Evolutionary conservation across 495 filamentous ascomycete genomes (phyloP).

Genomic region (Xylaria castorea): DNA sequence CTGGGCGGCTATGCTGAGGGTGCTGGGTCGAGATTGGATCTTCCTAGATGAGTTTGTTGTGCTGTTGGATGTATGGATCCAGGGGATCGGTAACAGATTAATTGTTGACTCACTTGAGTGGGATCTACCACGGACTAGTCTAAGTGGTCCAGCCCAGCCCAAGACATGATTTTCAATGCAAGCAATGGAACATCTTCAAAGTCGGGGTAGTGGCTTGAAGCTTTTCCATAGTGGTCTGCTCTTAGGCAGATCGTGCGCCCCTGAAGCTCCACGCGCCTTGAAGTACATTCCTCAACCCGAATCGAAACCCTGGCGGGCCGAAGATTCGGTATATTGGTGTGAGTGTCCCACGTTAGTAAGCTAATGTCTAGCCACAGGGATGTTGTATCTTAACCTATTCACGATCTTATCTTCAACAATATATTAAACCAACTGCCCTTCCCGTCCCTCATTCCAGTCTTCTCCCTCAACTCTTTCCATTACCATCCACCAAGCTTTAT

Average conservation of each 20-base stretch:
- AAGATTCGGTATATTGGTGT: conserved; percentile 41
- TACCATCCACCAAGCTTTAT: background rate
- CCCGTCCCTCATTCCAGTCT: conserved; percentile 30
- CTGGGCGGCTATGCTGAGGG: background rate
- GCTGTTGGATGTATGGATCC: conserved; percentile 15
- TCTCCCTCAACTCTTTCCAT: conserved; percentile 25
- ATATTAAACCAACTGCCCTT: conserved; percentile 34
- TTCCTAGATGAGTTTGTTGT: conserved; percentile 3
- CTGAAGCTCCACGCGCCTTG: conserved; percentile 36
- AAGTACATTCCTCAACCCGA: conserved; percentile 40
- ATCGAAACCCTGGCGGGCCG: conserved; percentile 40
- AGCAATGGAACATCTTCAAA: conserved; percentile 36
- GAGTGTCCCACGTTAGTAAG: conserved; percentile 35
- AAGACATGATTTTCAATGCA: conserved; percentile 29
- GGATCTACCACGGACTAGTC: conserved; percentile 25
- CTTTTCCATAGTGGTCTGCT: conserved; percentile 23
- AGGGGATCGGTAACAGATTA: conserved; percentile 16
- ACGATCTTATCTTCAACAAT: conserved; percentile 34
- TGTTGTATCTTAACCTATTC: conserved; percentile 28
- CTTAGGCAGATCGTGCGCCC: conserved; percentile 31
- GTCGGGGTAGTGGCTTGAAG: conserved; percentile 41
- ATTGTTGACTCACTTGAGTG: conserved; percentile 31
- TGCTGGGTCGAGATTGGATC: conserved; percentile 2
- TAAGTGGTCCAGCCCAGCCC: conserved; percentile 14
- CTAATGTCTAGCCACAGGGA: conserved; percentile 32